Evolutionary conservation across 495 filamentous ascomycete species (phyloP), one percentile per base, ranked within the genome.

Genomic region (Aspergillus steynii): DNA sequence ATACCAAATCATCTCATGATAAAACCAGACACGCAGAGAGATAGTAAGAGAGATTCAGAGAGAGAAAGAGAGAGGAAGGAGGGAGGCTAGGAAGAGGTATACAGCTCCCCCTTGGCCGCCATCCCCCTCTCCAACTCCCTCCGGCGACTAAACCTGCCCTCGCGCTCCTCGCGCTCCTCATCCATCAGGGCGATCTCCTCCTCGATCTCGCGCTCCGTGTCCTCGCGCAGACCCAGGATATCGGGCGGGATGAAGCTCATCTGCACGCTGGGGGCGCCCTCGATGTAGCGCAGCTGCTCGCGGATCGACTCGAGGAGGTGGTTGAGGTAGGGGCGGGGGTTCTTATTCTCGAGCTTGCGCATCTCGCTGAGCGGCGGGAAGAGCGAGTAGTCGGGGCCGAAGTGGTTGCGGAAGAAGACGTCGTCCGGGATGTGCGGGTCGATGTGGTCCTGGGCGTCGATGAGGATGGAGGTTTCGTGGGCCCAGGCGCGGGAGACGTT

Each of bases 401-500:
- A 95, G 66, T 92, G 90, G 61, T 89, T 86, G 61, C 90, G 82
- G 81, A 91, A 93, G 5, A 89, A 86, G 29, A 90, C 86, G 54
- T 89, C 83, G 34, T 82, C 70, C 5, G 91, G 92, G 59, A 96
- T 87, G 37, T 82, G 85, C 5, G 86, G 82, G 65, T 92, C 85
- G 68, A 98, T 85, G 54, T 78, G 75, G 49, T 85, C 70, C 58
- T 90, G 84, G 46, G 90, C 88, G 47, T 86, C 91, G 68, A 96
- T 86, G 58, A 92, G 91, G 65, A 99, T 88, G 60, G 89, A 88
- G 25, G 95, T 99, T 77, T 99, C 95, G 76, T 96, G 92, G 45
- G 93, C 90, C 95, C 95, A 99, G 51, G 92, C 89, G 53, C 96
- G 88, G 12, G 94, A 95, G 28, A 99, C 95, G 67, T 99, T 99